These are phyloP conservation scores for Aspergillus neotritici DNA, from an alignment of 2,329 filamentous ascomycete genomes.

Conservation along the genomic window DNA sequence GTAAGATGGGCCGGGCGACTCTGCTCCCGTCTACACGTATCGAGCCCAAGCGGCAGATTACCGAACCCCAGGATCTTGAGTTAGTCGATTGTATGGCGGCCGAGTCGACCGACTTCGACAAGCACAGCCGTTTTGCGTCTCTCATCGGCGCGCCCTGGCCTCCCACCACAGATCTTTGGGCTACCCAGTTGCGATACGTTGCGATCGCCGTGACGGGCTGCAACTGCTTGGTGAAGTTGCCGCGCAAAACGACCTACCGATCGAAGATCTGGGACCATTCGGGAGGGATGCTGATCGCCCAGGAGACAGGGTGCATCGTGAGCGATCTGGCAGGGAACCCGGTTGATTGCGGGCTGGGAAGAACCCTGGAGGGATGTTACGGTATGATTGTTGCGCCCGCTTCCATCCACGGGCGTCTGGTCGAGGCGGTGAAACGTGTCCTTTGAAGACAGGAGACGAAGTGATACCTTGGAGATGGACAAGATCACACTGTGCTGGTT, in stretches of 20 bases:
- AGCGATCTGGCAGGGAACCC: constrained; percentile 47
- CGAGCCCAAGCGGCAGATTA: constrained; percentile 21
- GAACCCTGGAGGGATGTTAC: constrained; percentile 34
- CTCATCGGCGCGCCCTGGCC: constrained; percentile 43
- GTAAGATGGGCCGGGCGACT: constrained; percentile 30
- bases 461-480: too few species aligned
- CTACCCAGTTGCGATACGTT: constrained; percentile 51
- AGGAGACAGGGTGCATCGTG: constrained; percentile 48
- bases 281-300: constrained; percentile 47
- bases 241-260: constrained; percentile 38
- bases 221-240: constrained; percentile 47
- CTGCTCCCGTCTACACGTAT: constrained; percentile 32
- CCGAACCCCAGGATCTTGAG: constrained; percentile 30
- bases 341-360: constrained; percentile 45
- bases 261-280: constrained; percentile 54
- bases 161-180: constrained; percentile 45
- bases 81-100: constrained; percentile 43
- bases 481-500: too few species aligned
- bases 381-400: constrained; percentile 40
- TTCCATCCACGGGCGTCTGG: constrained; percentile 29
- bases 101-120: constrained; percentile 34
- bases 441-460: constrained; percentile 3
- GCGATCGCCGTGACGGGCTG: constrained; percentile 47
- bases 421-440: constrained; percentile 28
- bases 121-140: constrained; percentile 36